These are phyloP conservation scores for Cucumis sativus DNA, from an alignment of 306 rosid genomes.

Conservation along the genomic window Cucumber_9930_V3 NC_026660.2:21420001-21420500, in stretches of 20 bases:
- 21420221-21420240: constrained; percentile 36
- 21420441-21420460: constrained; percentile 1
- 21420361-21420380: constrained; percentile 85
- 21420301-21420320: constrained; percentile 77
- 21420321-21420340: constrained; percentile 81
- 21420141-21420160: constrained; percentile 95
- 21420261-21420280: constrained; percentile 70
- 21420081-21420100: too few relatives aligned
- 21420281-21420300: constrained; percentile 74
- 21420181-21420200: constrained; percentile 51
- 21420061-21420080: too few relatives aligned
- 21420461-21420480: constrained; percentile 13
- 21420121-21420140: constrained; percentile 78
- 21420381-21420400: constrained; percentile 83
- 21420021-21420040: too few relatives aligned
- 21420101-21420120: constrained; percentile 31
- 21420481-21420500: constrained; percentile 3
- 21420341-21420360: constrained; percentile 70
- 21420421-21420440: not conserved
- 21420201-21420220: constrained; percentile 90
- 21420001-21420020: too few relatives aligned
- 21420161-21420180: constrained; percentile 66
- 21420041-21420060: too few relatives aligned
- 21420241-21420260: constrained; percentile 62
- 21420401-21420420: constrained; percentile 41